Evolutionary conservation across 2,329 filamentous ascomycete genomes (phyloP), one percentile per base, ranked within the genome.

Genomic region (Basipetospora chlamydospora): DNA sequence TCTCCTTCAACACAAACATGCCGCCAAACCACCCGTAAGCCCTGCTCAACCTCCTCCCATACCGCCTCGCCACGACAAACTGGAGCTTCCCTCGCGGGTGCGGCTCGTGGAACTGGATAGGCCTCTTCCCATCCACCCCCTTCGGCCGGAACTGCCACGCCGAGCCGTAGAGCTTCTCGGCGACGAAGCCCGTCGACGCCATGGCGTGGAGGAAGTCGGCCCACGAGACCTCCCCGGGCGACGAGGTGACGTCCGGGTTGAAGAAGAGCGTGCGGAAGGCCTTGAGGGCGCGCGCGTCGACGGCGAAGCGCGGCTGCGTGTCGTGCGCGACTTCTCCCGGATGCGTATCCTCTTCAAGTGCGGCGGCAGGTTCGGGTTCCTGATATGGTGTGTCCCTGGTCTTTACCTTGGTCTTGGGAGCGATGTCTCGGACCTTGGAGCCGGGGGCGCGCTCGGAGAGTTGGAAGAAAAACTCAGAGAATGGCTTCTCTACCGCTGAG

Each of bases 41-140:
- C 31, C 65, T 52, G 35, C 49, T 56, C 28, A 77, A 43, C 16
- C 70, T 52, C 31, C 68, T 51, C 0, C 69, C 72, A 43, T 61
- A 52, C 2, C 60, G 48, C 32, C 68, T 55, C 1, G 66, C 68
- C 28, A 48, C 50, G 2, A 44, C 43, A 41, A 65, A 68, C 0
- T 63, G 52, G 3, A 77, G 57, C 49, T 76, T 75, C 1, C 53
- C 52, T 2, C 46, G 47, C 0, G 70, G 68, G 49, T 77, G 71
- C 3, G 73, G 72, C 45, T 76, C 70, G 42, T 77, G 70, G 41
- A 77, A 71, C 37, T 73, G 66, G 22, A 77, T 77, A 17, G 59
- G 61, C 4, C 63, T 50, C 26, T 61, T 53, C 0, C 62, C 55
- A 36, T 64, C 57, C 16, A 61, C 40, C 3, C 43, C 44, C 4